Evolutionary conservation across 1,284 basidiomycete species (phyloP), one percentile per base, ranked within the genome.

Genomic region (Taiwanofungus camphoratus): DNA sequence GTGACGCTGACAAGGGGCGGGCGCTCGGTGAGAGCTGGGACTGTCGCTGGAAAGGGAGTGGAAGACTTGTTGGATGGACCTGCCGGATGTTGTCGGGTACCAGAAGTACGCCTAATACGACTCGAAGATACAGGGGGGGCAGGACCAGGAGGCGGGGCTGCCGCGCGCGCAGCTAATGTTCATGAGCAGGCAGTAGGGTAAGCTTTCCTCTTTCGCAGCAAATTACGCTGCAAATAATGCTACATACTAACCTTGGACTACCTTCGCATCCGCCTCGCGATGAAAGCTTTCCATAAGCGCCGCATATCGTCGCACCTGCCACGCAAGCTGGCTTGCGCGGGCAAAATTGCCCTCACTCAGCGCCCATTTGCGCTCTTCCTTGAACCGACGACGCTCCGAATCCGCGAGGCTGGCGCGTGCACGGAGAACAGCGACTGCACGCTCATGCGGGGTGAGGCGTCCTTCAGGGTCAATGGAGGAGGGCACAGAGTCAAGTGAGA

Each of bases 311-410:
- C 82, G 82, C 45, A 87, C 82, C 59, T 87, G 82, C 80, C 83
- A 87, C 52, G 77, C 79, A 69, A 89, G 77, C 66, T 90, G 81
- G 20, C 73, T 68, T 16, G 85, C 87, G 34, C 85, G 74, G 11
- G 82, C 79, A 33, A 66, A 54, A 58, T 90, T 87, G 0, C 85
- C 85, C 58, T 83, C 77, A 21, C 83, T 82, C 39, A 80, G 57
- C 2, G 87, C 87, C 87, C 87, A 90, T 60, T 89, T 87, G 55
- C 77, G 73, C 62, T 90, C 87, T 62, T 90, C 87, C 65, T 80
- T 85, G 66, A 80, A 87, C 43, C 86, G 71, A 36, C 87, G 72
- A 24, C 84, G 77, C 62, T 90, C 86, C 48, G 79, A 87, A 52
- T 88, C 87, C 18, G 87, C 87, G 44, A 87, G 64, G 18, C 82